Percentiles rank a stretch among this genome's conserved stretches.
Conservation (phyloP, 1,139 yeast genomes). For the Diutina ranongensis region DNA sequence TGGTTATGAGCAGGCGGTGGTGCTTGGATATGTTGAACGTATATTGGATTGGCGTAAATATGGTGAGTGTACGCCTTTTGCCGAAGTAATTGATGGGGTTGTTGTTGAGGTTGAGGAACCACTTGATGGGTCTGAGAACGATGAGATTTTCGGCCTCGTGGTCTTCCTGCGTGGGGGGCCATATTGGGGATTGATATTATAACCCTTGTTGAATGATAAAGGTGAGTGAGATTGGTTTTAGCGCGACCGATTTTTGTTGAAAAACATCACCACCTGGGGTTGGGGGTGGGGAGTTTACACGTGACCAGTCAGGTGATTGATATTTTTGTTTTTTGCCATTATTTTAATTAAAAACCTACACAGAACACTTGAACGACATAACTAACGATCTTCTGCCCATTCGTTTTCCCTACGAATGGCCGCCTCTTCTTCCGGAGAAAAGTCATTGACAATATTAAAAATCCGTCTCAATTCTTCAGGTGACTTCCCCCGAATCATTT, state of each 20-base stretch:
- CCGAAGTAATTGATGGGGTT: background rate
- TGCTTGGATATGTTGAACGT: background rate
- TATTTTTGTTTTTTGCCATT: no score
- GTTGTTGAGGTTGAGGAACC: background rate
- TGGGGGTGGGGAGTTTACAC: background rate
- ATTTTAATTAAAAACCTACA: no score
- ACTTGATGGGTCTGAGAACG: background rate
- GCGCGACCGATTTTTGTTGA: no score
- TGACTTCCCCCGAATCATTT: conserved; percentile 91
- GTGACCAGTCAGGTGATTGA: background rate
- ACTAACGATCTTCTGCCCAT: conserved; percentile 94
- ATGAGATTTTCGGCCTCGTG: conserved; percentile 1
- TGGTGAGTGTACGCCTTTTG: background rate
- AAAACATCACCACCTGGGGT: no score
- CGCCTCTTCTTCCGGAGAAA: conserved; percentile 97
- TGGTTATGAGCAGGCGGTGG: background rate
- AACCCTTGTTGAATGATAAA: no score
- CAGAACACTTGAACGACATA: no score
- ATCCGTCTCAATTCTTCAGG: conserved; percentile 96
- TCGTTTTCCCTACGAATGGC: conserved; percentile 96
- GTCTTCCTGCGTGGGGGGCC: background rate
- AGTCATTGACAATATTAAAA: conserved; percentile 91
- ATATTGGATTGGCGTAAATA: conserved; percentile 3
- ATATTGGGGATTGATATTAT: background rate
- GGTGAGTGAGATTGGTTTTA: background rate